Evolutionary conservation across 352 stramenopile genomes (phyloP), one percentile per base, ranked within the genome.

Genomic region (Pythium vanterpoolii): DNA sequence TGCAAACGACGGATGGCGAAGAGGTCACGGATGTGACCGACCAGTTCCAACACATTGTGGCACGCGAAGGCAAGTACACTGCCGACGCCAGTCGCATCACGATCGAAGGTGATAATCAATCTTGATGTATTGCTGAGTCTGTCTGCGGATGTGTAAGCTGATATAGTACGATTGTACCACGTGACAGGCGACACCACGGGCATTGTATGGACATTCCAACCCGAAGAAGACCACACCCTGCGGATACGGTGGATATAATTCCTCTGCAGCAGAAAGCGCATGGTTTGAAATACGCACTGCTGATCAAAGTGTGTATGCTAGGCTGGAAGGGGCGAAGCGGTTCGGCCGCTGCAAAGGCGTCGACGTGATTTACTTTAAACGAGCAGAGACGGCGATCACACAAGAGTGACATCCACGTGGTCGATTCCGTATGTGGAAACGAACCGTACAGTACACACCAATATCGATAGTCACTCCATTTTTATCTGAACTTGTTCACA

Each of bases 261-360:
- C n/a, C n/a, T n/a, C n/a, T n/a, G n/a, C n/a, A n/a, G n/a, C n/a
- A n/a, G n/a, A n/a, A n/a, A n/a, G n/a, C n/a, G n/a, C n/a, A n/a
- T n/a, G n/a, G n/a, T n/a, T n/a, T n/a, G n/a, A n/a, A n/a, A 19
- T 13, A 46, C 40, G 11, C 18, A 21, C 21, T 46, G 40, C 18
- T 46, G 18, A 13, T 8, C 33, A n/a, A 31, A 11, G 10, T 40
- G 21, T 49, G 18, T 16, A 30, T 43, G 1, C 9, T 42, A 89
- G 83, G 4, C 46, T 93, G n/a, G 78, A 89, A 64, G 83, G 80
- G 4, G 83, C 78, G 4, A 87, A 83, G 64, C 77, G 77, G 9
- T 89, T 88, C 50, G 80, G 73, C 1, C 64, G 83, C 38, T 93
- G 80, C 67, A 90, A 90, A 44, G 83, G 80, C n/a, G 83, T 93